Conservation (phyloP, 805 yeast species). For the Suhomyces sp. region DNA sequence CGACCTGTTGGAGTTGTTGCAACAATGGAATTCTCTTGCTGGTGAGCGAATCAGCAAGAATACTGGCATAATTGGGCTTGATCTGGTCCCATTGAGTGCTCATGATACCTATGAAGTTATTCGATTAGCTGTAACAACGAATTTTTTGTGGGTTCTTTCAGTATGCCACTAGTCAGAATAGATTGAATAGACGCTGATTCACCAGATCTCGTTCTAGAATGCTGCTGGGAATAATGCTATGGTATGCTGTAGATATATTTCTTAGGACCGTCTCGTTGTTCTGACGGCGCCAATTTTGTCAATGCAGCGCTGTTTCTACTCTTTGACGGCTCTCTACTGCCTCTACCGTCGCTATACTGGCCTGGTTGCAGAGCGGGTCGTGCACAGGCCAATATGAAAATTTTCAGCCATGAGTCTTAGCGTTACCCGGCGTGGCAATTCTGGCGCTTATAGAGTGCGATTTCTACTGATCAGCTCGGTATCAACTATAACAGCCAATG, state of each 20-base stretch:
- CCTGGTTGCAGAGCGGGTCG: conserved; percentile 1
- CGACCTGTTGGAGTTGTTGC: conserved; percentile 19
- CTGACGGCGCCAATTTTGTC: not conserved
- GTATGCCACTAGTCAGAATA: not conserved
- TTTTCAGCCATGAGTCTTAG: not conserved
- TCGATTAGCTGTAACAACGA: too few relatives aligned
- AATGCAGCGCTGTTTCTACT: not conserved
- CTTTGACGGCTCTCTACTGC: not conserved
- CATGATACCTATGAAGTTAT: not conserved
- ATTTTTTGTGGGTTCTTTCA: too few relatives aligned
- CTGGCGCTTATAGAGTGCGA: too few relatives aligned
- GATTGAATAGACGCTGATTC: not conserved
- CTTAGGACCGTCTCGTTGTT: not conserved
- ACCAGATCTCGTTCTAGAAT: not conserved
- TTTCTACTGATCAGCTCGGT: too few relatives aligned
- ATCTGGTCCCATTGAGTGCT: conserved; percentile 20
- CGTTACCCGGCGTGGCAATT: conserved; percentile 4
- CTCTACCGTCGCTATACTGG: not conserved
- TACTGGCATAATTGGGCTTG: conserved; percentile 18
- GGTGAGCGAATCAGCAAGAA: conserved; percentile 34
- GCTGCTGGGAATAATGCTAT: not conserved
- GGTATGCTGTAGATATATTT: not conserved
- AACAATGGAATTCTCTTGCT: conserved; percentile 35
- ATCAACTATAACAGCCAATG: conserved; percentile 62
- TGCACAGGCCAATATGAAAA: conserved; percentile 7